A percentile compares a stretch with the other conserved stretches of the same genome.
These are phyloP conservation scores for Peribolospora baueri DNA, from an alignment of 768 basidiomycete genomes.

Conservation along the genomic window DNA sequence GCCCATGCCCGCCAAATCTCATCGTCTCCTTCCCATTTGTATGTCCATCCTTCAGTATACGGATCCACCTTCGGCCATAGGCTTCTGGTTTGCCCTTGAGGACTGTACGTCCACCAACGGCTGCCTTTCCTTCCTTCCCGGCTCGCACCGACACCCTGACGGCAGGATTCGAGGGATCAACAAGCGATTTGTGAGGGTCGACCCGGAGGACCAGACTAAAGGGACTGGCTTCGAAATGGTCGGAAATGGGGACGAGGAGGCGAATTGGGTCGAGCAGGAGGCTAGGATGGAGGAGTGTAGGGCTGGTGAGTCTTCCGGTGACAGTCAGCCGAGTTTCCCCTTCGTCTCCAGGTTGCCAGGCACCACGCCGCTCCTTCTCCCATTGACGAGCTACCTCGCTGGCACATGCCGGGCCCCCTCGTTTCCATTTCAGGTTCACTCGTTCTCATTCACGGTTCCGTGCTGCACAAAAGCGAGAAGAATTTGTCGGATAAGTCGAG, in stretches of 20 bases:
- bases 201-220: conserved; percentile 24
- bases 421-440: conserved; percentile 39
- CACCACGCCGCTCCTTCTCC: background rate
- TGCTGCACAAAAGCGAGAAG: conserved; percentile 72
- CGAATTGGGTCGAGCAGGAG: conserved; percentile 7
- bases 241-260: conserved; percentile 11
- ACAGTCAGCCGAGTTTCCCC: background rate
- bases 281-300: conserved; percentile 15
- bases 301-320: conserved; percentile 1
- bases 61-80: conserved; percentile 67
- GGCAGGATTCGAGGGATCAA: conserved; percentile 27
- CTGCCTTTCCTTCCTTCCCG: conserved; percentile 67
- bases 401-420: background rate
- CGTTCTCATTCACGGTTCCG: conserved; percentile 77
- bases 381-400: background rate
- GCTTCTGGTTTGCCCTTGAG: conserved; percentile 92
- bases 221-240: conserved; percentile 70
- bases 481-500: conserved; percentile 60
- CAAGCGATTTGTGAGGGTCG: conserved; percentile 60
- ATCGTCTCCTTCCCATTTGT: background rate
- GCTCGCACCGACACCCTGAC: conserved; percentile 46
- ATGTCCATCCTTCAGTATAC: conserved; percentile 29
- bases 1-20: background rate
- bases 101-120: conserved; percentile 60
- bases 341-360: background rate